A percentile compares a stretch with the other conserved stretches of the same genome.
Conservation (phyloP, 257 asterid species). For the Solanum pinnatisectum region DNA sequence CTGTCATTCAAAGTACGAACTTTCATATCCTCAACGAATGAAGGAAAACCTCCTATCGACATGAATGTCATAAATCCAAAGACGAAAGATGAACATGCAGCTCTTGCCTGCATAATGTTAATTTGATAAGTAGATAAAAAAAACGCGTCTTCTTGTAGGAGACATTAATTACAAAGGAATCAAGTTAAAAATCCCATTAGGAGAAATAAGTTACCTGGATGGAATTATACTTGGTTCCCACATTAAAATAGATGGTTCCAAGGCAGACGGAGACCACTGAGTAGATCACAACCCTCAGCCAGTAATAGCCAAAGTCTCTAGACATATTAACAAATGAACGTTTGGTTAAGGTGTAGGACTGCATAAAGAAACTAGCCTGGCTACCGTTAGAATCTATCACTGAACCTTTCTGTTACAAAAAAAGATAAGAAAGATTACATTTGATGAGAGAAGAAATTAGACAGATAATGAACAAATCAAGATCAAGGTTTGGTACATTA, state of each 20-base stretch:
- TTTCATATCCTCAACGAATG: conserved; percentile 98
- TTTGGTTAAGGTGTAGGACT: conserved; percentile 67
- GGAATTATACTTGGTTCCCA: conserved; percentile 84
- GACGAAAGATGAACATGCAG: conserved; percentile 89
- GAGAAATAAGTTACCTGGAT: conserved; percentile 45
- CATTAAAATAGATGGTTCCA: conserved; percentile 81
- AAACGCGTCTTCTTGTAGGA: background rate
- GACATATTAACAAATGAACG: conserved; percentile 95
- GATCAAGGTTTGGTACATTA: background rate
- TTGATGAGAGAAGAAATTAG: background rate
- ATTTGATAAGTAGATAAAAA: background rate
- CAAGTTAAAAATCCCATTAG: background rate
- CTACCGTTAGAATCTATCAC: conserved; percentile 89
- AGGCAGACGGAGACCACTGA: conserved; percentile 87
- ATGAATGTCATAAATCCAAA: conserved; percentile 91
- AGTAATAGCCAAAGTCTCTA: conserved; percentile 96
- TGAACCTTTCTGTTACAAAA: conserved; percentile 68
- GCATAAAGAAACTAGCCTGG: conserved; percentile 94
- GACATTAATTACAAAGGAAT: background rate
- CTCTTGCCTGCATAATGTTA: conserved; percentile 59
- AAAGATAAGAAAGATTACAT: background rate
- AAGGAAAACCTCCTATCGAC: conserved; percentile 98
- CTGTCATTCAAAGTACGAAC: conserved; percentile 5
- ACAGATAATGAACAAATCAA: background rate
- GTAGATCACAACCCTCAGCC: conserved; percentile 89